Percentiles rank a stretch among this genome's conserved stretches.
These are phyloP conservation scores for Saprolegnia diclina DNA, from an alignment of 352 stramenopile genomes.

Conservation along the genomic window DNA sequence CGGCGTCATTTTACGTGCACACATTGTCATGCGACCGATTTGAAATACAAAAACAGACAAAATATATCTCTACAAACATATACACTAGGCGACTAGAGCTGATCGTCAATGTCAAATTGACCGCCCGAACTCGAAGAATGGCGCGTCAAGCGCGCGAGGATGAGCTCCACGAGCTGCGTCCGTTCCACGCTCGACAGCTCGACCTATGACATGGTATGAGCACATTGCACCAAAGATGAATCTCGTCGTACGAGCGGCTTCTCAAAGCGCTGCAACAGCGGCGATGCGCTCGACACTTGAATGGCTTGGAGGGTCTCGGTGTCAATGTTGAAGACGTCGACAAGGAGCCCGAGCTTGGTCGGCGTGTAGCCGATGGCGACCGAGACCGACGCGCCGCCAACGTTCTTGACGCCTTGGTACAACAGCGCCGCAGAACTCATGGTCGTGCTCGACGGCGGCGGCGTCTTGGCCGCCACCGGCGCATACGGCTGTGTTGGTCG, in stretches of 20 bases:
- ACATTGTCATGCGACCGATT: no score
- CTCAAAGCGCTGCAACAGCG: slow-evolving; percentile 48
- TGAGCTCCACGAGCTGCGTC: slow-evolving; percentile 3
- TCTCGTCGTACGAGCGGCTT: slow-evolving; percentile 20
- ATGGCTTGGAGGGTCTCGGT: slow-evolving; percentile 72
- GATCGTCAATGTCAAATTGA: slow-evolving; percentile 15
- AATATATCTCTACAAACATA: not conserved
- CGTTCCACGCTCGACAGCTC: slow-evolving; percentile 11
- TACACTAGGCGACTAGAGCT: slow-evolving; percentile 16
- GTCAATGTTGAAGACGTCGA: slow-evolving; percentile 77
- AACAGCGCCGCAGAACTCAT: slow-evolving; percentile 36
- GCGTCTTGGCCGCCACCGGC: slow-evolving; percentile 1
- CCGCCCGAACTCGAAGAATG: not conserved
- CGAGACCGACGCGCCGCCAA: slow-evolving; percentile 64
- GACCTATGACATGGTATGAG: not conserved
- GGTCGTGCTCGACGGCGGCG: slow-evolving; percentile 11
- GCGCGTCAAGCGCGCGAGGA: slow-evolving; percentile 18
- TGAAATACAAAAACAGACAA: not conserved
- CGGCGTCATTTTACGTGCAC: no score
- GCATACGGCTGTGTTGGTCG: slow-evolving; percentile 25
- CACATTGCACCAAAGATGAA: not conserved
- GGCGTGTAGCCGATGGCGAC: slow-evolving; percentile 62
- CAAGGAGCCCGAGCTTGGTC: slow-evolving; percentile 57
- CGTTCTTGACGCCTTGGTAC: slow-evolving; percentile 59
- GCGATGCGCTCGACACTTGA: slow-evolving; percentile 44